Evolutionary conservation across 1,284 basidiomycete genomes (phyloP).

Genomic region (Sphagnurus paluster): DNA sequence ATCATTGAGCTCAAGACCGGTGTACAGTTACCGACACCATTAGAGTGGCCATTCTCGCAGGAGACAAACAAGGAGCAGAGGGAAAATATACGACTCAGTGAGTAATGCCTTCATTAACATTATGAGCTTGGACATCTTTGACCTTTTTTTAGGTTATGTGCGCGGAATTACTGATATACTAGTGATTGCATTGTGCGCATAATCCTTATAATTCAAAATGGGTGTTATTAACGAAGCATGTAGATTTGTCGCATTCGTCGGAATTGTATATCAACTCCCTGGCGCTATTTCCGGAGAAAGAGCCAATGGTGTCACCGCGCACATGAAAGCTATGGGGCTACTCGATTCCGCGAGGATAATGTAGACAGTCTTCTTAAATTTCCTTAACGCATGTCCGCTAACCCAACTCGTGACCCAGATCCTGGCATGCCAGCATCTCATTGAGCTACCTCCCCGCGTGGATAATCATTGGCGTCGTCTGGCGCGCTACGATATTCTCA

Average conservation of each 20-base stretch:
- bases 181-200: slow-evolving; percentile 55
- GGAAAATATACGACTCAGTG: slow-evolving; percentile 56
- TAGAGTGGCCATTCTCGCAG: slow-evolving; percentile 73
- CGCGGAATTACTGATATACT: slow-evolving; percentile 61
- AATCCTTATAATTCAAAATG: neutral
- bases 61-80: slow-evolving; percentile 64
- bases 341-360: slow-evolving; percentile 64
- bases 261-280: slow-evolving; percentile 72
- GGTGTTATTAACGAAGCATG: neutral
- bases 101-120: slow-evolving; percentile 29
- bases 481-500: slow-evolving; percentile 66
- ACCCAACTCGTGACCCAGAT: slow-evolving; percentile 43
- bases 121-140: slow-evolving; percentile 8
- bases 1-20: slow-evolving; percentile 68
- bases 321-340: slow-evolving; percentile 76
- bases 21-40: slow-evolving; percentile 47
- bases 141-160: slow-evolving; percentile 49
- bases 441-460: slow-evolving; percentile 49
- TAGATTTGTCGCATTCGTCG: slow-evolving; percentile 66
- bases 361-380: slow-evolving; percentile 32
- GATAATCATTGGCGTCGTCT: slow-evolving; percentile 62
- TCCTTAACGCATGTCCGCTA: neutral
- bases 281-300: slow-evolving; percentile 66
- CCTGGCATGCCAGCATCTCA: slow-evolving; percentile 59
- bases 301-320: slow-evolving; percentile 57